A percentile compares a stretch with the other conserved stretches of the same genome.
Conservation (phyloP, 805 yeast species). For the Metschnikowia corniflorae region DNA sequence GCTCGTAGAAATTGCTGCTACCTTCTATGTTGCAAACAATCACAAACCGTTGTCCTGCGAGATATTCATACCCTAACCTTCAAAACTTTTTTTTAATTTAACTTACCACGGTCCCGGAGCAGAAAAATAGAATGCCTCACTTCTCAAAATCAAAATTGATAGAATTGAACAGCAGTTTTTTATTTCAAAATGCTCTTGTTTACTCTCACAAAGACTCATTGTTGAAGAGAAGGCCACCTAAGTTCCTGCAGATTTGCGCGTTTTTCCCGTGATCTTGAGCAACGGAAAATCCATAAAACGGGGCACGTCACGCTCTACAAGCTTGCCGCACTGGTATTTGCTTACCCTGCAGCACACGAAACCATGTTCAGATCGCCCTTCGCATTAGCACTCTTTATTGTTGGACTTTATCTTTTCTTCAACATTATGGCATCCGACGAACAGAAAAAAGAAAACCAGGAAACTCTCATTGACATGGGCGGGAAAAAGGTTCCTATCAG, state of each 20-base stretch:
- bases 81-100: no score
- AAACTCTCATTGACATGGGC: slow-evolving; percentile 28
- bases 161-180: no score
- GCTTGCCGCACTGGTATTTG: slow-evolving; percentile 6
- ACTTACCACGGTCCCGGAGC: no score
- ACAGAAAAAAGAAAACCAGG: slow-evolving; percentile 7
- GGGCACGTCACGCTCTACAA: slow-evolving; percentile 9
- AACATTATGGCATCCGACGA: slow-evolving; percentile 12
- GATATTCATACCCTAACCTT: no score
- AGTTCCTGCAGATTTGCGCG: slow-evolving; percentile 1
- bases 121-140: no score
- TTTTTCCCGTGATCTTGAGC: slow-evolving; percentile 1
- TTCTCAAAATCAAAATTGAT: no score
- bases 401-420: slow-evolving; percentile 10
- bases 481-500: slow-evolving; percentile 37
- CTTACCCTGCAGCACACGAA: slow-evolving; percentile 10
- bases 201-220: no score
- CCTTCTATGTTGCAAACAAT: no score
- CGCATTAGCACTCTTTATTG: slow-evolving; percentile 10
- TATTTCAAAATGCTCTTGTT: no score
- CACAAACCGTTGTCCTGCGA: no score
- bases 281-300: slow-evolving; percentile 6
- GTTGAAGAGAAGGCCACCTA: no score
- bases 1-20: no score
- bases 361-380: slow-evolving; percentile 12